Percentiles rank a stretch among this genome's conserved stretches.
These are phyloP conservation scores for Hyphopichia khmerensis DNA, from an alignment of 1,139 yeast genomes.

Conservation along the genomic window DNA sequence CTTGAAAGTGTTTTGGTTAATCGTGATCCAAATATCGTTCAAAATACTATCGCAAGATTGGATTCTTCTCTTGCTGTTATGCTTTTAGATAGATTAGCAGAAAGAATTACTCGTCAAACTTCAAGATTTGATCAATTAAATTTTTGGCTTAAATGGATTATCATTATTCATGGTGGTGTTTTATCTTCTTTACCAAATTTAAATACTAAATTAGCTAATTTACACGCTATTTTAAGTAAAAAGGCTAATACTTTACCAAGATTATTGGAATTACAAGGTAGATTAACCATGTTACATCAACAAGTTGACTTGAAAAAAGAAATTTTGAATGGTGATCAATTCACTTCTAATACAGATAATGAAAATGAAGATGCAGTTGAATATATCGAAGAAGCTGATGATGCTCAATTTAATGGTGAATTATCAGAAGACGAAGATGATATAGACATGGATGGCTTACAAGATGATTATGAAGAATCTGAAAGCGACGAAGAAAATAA, in stretches of 20 bases:
- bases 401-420: slow-evolving; percentile 19
- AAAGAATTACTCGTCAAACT: slow-evolving; percentile 68
- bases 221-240: slow-evolving; percentile 73
- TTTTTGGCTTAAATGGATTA: slow-evolving; percentile 91
- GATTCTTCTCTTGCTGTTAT: slow-evolving; percentile 73
- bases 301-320: slow-evolving; percentile 69
- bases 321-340: slow-evolving; percentile 24
- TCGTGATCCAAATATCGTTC: slow-evolving; percentile 71
- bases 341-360: slow-evolving; percentile 22
- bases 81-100: slow-evolving; percentile 80
- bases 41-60: slow-evolving; percentile 66
- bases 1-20: slow-evolving; percentile 79
- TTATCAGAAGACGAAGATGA: slow-evolving; percentile 24
- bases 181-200: slow-evolving; percentile 70
- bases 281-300: slow-evolving; percentile 68
- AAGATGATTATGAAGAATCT: slow-evolving; percentile 15
- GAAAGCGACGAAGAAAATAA: slow-evolving; percentile 14
- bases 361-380: slow-evolving; percentile 35
- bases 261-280: slow-evolving; percentile 78
- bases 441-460: slow-evolving; percentile 13
- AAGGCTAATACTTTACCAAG: slow-evolving; percentile 78
- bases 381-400: slow-evolving; percentile 43
- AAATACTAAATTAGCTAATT: slow-evolving; percentile 63
- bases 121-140: slow-evolving; percentile 72
- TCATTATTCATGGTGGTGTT: slow-evolving; percentile 85